Evolutionary conservation across 169 alveolate species (phyloP).

Genomic region (Plasmodium reichenowi): DNA sequence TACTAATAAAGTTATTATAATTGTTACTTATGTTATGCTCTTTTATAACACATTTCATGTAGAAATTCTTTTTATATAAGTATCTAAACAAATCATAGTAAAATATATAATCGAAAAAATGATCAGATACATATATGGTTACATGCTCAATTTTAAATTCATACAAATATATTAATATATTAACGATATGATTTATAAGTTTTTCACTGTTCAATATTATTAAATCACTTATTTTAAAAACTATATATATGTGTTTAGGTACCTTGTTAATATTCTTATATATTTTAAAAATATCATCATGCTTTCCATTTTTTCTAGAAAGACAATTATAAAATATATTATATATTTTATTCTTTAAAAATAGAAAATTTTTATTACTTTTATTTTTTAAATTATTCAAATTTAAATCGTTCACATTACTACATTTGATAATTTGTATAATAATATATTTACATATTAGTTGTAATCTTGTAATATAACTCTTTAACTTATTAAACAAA

Average conservation of each 20-base stretch:
- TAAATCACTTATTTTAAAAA: constrained; percentile 40
- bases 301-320: not conserved
- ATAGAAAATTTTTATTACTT: too few species aligned
- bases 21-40: not conserved
- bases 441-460: not conserved
- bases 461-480: not conserved
- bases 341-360: not conserved
- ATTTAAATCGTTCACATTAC: too few species aligned
- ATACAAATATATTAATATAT: constrained; percentile 26
- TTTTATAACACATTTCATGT: not conserved
- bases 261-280: constrained; percentile 7
- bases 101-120: constrained; percentile 19
- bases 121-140: constrained; percentile 34
- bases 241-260: constrained; percentile 60
- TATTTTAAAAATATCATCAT: not conserved
- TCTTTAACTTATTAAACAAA: constrained; percentile 14
- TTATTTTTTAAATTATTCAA: too few species aligned
- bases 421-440: too few species aligned
- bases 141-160: constrained; percentile 20
- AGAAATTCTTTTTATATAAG: constrained; percentile 4
- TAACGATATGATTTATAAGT: constrained; percentile 19
- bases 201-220: constrained; percentile 21
- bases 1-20: not conserved
- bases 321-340: not conserved
- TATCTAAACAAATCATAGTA: constrained; percentile 1